Evolutionary conservation across 2,329 filamentous ascomycete genomes (phyloP), one percentile per base, ranked within the genome.

Genomic region (Aspergillus flavus): DNA sequence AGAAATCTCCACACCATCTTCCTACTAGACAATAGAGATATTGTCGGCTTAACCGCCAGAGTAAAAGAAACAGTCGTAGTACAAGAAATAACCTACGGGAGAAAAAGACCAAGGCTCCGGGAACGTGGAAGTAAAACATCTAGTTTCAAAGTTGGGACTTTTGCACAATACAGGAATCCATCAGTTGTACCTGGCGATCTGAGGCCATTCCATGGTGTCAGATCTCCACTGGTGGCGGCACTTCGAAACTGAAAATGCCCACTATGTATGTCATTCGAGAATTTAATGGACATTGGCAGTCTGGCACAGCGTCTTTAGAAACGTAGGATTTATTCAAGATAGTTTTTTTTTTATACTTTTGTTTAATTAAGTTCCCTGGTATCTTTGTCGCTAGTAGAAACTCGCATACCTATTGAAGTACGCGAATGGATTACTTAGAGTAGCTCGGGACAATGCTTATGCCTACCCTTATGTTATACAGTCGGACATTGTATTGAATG

Each of bases 181-280:
- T 55, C 36, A 54, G n/a, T 55, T 39, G 59, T 61, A 43, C 59
- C 59, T 61, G 59, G 59, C 59, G 59, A 61, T 61, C 53, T 34
- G 32, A 57, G 16, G 30, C 54, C 43, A 46, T 21, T 53, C 21
- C 46, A 45, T 56, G 53, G 50, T 41, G 58, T 34, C 39, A 39
- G 14, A 57, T 50, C 58, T 34, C 58, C 58, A 59, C 57, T 53
- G 28, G 57, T 59, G 57, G 57, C 46, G 57, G 57, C 58, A 45
- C 48, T 45, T 45, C 32, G 19, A 59, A 54, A 59, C 57, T 52
- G 57, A 26, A 54, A 21, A 41, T 30, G 48, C 43, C 19, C 34
- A 59, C 34, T 5, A 26, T 41, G 12, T 26, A 32, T 52, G 28
- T 32, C n/a, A 52, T 28, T 3, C 6, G 26, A 52, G 2, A n/a